A percentile compares a stretch with the other conserved stretches of the same genome.
These are phyloP conservation scores for Leishmania gerbilli DNA, from an alignment of 208 protist genomes.

Conservation along the genomic window DNA sequence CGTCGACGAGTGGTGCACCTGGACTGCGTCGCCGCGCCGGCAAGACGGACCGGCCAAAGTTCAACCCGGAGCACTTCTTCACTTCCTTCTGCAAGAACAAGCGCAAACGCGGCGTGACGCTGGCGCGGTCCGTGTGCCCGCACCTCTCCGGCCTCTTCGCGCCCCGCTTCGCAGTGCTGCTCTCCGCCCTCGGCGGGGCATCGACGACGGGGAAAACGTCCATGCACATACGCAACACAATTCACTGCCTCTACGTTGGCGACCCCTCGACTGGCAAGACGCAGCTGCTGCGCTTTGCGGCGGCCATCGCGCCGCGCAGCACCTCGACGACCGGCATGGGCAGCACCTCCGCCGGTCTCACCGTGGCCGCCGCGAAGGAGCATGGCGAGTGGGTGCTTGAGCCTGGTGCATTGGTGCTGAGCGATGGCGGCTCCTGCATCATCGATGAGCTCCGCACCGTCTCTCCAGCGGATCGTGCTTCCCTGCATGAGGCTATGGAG, in stretches of 20 bases:
- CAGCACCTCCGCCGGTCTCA: constrained; percentile 92
- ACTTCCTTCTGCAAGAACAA: constrained; percentile 55
- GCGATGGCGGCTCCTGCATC: constrained; percentile 97
- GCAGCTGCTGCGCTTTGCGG: constrained; percentile 88
- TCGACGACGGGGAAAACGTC: constrained; percentile 58
- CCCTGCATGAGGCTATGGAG: constrained; percentile 99
- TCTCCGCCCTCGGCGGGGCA: constrained; percentile 72
- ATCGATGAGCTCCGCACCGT: constrained; percentile 98
- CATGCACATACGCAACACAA: constrained; percentile 89
- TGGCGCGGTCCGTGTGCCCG: constrained; percentile 67
- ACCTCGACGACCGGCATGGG: constrained; percentile 92
- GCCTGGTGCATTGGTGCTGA: constrained; percentile 96
- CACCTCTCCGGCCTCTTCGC: constrained; percentile 84
- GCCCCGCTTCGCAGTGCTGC: constrained; percentile 76
- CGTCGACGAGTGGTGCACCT: constrained; percentile 17
- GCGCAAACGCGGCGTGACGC: constrained; percentile 45
- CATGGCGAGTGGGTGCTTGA: constrained; percentile 94
- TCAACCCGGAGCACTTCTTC: constrained; percentile 82
- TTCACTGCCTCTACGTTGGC: constrained; percentile 98
- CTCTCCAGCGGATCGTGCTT: constrained; percentile 91
- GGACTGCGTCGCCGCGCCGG: constrained; percentile 24
- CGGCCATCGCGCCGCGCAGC: constrained; percentile 76
- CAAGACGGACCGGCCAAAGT: constrained; percentile 44
- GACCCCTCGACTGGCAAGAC: constrained; percentile 99
- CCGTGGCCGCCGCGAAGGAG: constrained; percentile 89